Percentiles rank a stretch among this genome's conserved stretches.
These are phyloP conservation scores for Russula emetica DNA, from an alignment of 768 basidiomycete species.

Conservation along the genomic window DNA sequence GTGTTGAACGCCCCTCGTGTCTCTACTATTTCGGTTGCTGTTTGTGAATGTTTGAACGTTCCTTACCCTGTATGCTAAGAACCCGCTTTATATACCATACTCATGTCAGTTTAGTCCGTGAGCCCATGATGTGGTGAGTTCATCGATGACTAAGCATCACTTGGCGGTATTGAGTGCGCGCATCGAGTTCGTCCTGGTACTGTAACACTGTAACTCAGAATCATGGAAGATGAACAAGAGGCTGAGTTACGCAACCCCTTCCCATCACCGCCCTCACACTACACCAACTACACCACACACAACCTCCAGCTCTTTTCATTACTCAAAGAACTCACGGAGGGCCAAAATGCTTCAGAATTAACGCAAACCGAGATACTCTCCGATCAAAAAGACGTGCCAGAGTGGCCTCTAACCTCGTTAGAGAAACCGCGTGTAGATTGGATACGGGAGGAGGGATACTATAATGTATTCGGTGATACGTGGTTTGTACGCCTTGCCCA, in stretches of 20 bases:
- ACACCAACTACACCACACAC: slow-evolving; percentile 67
- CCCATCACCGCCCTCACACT: slow-evolving; percentile 84
- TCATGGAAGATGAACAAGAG: slow-evolving; percentile 66
- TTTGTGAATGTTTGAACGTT: neutral
- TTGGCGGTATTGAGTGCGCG: too few relatives aligned
- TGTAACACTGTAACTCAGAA: neutral
- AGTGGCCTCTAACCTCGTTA: slow-evolving; percentile 70
- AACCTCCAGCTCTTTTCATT: slow-evolving; percentile 67
- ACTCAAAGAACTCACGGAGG: slow-evolving; percentile 49
- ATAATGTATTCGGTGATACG: slow-evolving; percentile 79
- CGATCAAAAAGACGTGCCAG: slow-evolving; percentile 71
- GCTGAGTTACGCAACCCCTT: slow-evolving; percentile 81
- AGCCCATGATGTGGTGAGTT: too few relatives aligned
- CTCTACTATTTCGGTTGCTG: neutral
- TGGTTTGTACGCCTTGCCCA: slow-evolving; percentile 67
- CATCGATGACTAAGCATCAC: neutral
- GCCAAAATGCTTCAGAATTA: slow-evolving; percentile 35
- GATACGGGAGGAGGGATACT: slow-evolving; percentile 82
- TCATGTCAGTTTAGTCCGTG: too few relatives aligned
- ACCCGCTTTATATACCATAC: too few relatives aligned
- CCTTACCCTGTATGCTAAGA: neutral
- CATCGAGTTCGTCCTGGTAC: too few relatives aligned
- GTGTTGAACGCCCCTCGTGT: neutral
- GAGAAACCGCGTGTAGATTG: slow-evolving; percentile 88
- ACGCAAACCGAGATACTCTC: slow-evolving; percentile 61